Percentiles rank a stretch among this genome's conserved stretches.
These are phyloP conservation scores for Harringtonia aguacate DNA, from an alignment of 2,329 filamentous ascomycete genomes.

Conservation along the genomic window DNA sequence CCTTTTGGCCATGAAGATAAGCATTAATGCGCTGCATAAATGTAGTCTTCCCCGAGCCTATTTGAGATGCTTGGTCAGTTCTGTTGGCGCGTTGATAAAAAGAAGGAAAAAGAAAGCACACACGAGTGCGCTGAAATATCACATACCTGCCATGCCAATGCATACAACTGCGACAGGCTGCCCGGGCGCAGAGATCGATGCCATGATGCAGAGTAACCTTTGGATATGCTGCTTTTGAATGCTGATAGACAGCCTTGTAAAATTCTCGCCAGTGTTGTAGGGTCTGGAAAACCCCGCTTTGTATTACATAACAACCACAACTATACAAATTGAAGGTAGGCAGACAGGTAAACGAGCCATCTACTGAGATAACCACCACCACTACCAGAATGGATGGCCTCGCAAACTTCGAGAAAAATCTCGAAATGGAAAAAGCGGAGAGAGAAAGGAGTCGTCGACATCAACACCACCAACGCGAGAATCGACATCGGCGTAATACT, in stretches of 20 bases:
- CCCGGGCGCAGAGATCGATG: neutral
- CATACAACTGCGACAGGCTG: constrained; percentile 1
- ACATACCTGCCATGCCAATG: constrained; percentile 1
- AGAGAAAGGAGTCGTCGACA: constrained; percentile 15
- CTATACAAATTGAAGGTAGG: no score
- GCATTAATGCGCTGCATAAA: constrained; percentile 99
- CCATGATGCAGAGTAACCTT: constrained; percentile 1
- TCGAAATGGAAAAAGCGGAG: constrained; percentile 24
- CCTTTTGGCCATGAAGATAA: constrained; percentile 70
- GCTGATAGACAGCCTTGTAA: no score
- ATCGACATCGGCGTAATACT: neutral
- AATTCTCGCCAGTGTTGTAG: no score
- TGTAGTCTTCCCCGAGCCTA: constrained; percentile 95
- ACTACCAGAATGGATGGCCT: constrained; percentile 15
- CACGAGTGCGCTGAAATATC: neutral
- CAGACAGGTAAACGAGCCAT: no score
- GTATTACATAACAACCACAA: no score
- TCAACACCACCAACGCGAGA: constrained; percentile 3
- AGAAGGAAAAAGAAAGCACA: neutral
- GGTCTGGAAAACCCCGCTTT: no score
- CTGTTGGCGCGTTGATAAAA: no score
- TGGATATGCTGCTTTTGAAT: neutral
- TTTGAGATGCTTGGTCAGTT: neutral
- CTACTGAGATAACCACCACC: no score
- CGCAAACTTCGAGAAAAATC: constrained; percentile 26